These are phyloP conservation scores for Aphanomyces euteiches DNA, from an alignment of 352 stramenopile species.

Conservation along the genomic window DNA sequence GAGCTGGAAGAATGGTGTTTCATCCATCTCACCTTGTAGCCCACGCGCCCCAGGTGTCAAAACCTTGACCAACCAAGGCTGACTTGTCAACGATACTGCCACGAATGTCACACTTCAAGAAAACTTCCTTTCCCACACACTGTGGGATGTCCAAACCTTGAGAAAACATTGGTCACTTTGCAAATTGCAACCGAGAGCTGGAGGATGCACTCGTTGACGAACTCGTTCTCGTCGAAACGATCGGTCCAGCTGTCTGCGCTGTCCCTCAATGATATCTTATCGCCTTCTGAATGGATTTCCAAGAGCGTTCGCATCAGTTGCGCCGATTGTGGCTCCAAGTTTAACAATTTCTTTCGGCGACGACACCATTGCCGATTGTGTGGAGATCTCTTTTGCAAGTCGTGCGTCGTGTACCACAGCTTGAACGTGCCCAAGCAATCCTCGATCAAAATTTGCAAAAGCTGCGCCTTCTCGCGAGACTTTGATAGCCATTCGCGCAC, in stretches of 20 bases:
- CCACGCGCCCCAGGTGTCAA: no score
- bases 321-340: conserved; percentile 8
- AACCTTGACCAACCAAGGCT: no score
- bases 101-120: no score
- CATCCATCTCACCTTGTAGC: no score
- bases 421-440: background rate
- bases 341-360: conserved; percentile 45
- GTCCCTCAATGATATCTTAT: conserved; percentile 4
- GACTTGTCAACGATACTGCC: no score
- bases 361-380: conserved; percentile 65
- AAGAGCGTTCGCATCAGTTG: conserved; percentile 5
- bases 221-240: no score
- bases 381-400: conserved; percentile 29
- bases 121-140: no score
- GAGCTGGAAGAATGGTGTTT: no score
- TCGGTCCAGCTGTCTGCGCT: background rate
- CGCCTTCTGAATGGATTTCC: conserved; percentile 1
- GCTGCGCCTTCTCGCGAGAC: background rate
- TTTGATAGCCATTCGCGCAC: background rate
- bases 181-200: no score
- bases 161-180: no score
- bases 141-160: no score
- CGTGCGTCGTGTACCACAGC: conserved; percentile 4
- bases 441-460: conserved; percentile 9
- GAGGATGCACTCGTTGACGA: no score